Evolutionary conservation across 1,139 yeast species (phyloP), one percentile per base, ranked within the genome.

Genomic region (Suhomyces maxii): DNA sequence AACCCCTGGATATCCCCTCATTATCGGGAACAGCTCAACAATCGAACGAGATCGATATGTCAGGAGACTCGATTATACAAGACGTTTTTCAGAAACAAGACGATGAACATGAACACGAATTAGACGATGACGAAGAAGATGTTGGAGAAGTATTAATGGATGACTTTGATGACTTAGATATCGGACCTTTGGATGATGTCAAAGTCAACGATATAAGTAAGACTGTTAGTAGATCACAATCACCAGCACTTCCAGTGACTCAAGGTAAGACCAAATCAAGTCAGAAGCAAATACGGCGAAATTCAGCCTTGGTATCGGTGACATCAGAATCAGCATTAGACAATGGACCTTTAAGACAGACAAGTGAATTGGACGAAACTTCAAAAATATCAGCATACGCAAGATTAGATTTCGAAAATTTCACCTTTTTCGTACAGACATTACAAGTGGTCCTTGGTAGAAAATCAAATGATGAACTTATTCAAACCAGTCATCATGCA

Each of bases 401-500:
- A 1, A 77, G 97, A 54, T 70, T 93, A 37, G 98, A 93, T 63
- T 93, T 93, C 65, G 96, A 89, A 51, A 84, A 89, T 54, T 91
- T 86, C 63, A 89, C 96, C 4, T 93, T 95, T 65, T 93, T 90
- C 58, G 97, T 93, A 4, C 99, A 93, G 67, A 93, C 99, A 1
- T 76, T 93, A 58, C 98, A 93, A 63, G 97, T 93, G 2, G 80
- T 93, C 8, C 72, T 93, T 37, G 99, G 99, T 7, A 77, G 99
- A 55, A 80, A 89, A 51, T 86, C 95, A 8, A 90, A 86, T 60
- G 87, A 87, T 54, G 59, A 58, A 42, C 66, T 72, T 26, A 59
- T 73, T 13, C 82, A 76, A 55, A 63, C 75, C 56, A 58, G 71
- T 55, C 69, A 73, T 57, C 77, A 83, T 59, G 78, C 88, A 35